phyloP scores from a whole-genome alignment of 345 rosid species.

The Lepidium sativum region DNA sequence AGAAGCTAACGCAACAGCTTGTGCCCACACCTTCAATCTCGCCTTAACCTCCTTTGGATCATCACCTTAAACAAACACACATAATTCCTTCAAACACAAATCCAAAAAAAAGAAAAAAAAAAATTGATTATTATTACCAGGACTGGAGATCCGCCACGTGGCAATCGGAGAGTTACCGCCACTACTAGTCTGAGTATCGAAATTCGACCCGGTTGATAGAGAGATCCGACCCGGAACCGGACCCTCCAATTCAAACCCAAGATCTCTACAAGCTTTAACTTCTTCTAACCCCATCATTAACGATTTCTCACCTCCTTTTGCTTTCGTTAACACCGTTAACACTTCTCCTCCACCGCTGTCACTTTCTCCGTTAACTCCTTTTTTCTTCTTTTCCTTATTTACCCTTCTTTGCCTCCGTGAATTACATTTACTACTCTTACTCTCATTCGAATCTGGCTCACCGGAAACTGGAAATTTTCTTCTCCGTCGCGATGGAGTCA shows the following conservation, averaged over 20 bases:
- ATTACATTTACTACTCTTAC: background rate
- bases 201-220: slow-evolving; percentile 36
- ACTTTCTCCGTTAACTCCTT: slow-evolving; percentile 3
- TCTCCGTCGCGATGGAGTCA: slow-evolving; percentile 45
- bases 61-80: slow-evolving; percentile 48
- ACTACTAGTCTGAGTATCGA: slow-evolving; percentile 55
- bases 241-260: slow-evolving; percentile 80
- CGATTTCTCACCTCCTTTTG: slow-evolving; percentile 70
- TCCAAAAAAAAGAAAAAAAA: background rate
- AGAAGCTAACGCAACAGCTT: slow-evolving; percentile 83
- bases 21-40: slow-evolving; percentile 93
- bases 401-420: slow-evolving; percentile 18
- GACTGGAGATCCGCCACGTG: slow-evolving; percentile 88
- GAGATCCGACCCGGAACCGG: slow-evolving; percentile 50
- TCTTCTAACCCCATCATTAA: slow-evolving; percentile 79
- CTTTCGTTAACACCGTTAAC: slow-evolving; percentile 66
- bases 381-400: slow-evolving; percentile 12
- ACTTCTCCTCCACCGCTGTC: slow-evolving; percentile 37
- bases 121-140: slow-evolving; percentile 42
- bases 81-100: background rate
- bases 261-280: slow-evolving; percentile 82
- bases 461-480: slow-evolving; percentile 22
- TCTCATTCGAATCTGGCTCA: slow-evolving; percentile 36
- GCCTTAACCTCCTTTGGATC: slow-evolving; percentile 97
- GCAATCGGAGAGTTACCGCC: slow-evolving; percentile 85